Evolutionary conservation across 1,284 basidiomycete genomes (phyloP), one percentile per base, ranked within the genome.

Genomic region (Ustilago sp.): DNA sequence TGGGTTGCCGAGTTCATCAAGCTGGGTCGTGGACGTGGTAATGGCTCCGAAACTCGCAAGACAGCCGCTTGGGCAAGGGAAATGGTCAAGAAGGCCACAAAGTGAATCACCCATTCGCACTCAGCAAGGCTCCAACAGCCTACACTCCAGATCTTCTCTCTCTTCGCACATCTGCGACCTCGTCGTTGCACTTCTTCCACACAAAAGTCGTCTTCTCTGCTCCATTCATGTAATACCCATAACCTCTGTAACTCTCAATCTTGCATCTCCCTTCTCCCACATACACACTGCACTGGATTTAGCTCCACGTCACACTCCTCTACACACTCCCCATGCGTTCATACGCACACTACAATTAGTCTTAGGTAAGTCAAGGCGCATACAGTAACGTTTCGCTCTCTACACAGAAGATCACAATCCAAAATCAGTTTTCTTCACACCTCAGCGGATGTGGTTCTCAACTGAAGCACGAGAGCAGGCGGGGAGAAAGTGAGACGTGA

Each of bases 1-100:
- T 98, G 95, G 94, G 89, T 99, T 60, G 90, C 90, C 3, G 88
- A 89, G 19, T 92, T 94, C 74, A 89, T 99, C 82, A 90, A 93
- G 74, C 83, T 86, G 8, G 89, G 88, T n/a, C 82, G 89, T 59
- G 87, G 86, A 52, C 85, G 89, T 55, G 85, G 87, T n/a, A 87
- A 87, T 39, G 87, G 87, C 13, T 81, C 86, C 66, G 87, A 88
- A 72, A 88, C 88, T 51, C 87, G 88, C 61, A 88, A 87, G 74
- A 88, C 89, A 43, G 88, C 89, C 36, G 88, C 88, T 53, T 90
- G 89, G 87, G 89, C 89, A 6, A 87, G 88, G 73, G 89, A 89
- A 85, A 88, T 82, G 74, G 66, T 85, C 59, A 85, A 81, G 62
- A 79, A 80, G 68, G 79, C 82, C 11, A 55, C 63, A 11, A 75